Evolutionary conservation across 2,329 filamentous ascomycete species (phyloP).

Genomic region (Arthroderma sp.): DNA sequence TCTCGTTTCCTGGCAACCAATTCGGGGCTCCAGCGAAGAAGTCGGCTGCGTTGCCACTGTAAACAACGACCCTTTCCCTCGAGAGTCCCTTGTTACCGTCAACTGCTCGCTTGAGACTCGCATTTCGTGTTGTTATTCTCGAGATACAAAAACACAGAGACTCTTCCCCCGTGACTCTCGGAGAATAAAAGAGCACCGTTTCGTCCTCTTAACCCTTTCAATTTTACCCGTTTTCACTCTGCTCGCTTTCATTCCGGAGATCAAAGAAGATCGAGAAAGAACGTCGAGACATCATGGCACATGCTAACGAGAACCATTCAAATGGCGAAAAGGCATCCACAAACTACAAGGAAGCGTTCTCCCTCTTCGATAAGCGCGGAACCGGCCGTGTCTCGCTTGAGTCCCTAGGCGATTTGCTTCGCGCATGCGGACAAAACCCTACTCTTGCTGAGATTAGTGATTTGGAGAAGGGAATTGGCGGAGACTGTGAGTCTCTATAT

Average conservation of each 20-base stretch:
- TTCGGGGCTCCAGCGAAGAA: neutral
- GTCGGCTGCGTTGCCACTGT: neutral
- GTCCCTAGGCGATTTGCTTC: conserved; percentile 81
- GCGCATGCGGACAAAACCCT: conserved; percentile 95
- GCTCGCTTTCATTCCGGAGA: neutral
- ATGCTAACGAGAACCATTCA: conserved; percentile 15
- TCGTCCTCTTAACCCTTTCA: neutral
- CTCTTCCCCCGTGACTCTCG: neutral
- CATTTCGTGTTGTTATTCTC: neutral
- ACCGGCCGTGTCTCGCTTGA: conserved; percentile 81
- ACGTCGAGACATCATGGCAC: neutral
- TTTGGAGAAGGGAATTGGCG: conserved; percentile 76
- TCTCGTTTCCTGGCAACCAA: neutral
- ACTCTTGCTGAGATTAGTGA: conserved; percentile 87
- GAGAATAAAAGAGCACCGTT: neutral
- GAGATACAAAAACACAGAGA: neutral
- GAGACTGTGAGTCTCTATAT: conserved; percentile 62
- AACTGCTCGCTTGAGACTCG: neutral
- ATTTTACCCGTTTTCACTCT: neutral
- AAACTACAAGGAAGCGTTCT: conserved; percentile 99
- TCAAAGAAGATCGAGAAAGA: neutral
- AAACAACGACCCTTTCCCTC: neutral
- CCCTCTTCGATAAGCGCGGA: conserved; percentile 98
- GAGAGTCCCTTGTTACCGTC: neutral
- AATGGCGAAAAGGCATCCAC: conserved; percentile 51